phyloP scores from a whole-genome alignment of 495 filamentous ascomycete genomes.

The Stereocaulon alpinum region DNA sequence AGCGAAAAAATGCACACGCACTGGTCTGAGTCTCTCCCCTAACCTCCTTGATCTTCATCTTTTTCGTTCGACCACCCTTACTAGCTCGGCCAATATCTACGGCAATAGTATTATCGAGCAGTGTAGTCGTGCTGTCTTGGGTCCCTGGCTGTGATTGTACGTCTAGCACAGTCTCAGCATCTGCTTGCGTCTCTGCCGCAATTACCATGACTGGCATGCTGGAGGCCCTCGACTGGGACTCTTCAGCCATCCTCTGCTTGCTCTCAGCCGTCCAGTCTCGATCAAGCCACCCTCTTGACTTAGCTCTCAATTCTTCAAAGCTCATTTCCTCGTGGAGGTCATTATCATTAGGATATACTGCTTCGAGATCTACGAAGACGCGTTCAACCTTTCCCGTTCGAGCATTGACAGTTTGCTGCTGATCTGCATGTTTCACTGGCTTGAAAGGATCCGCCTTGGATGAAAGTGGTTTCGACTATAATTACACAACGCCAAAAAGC shows the following conservation, averaged over 20 bases:
- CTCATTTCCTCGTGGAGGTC: conserved; percentile 62
- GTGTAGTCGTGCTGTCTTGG: conserved; percentile 11
- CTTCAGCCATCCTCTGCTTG: conserved; percentile 3
- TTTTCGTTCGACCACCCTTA: conserved; percentile 39
- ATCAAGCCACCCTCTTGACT: conserved; percentile 64
- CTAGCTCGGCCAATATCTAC: conserved; percentile 31
- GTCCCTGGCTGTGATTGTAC: background rate
- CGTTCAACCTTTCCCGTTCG: conserved; percentile 69
- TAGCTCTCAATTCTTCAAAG: conserved; percentile 85
- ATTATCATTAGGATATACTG: conserved; percentile 67
- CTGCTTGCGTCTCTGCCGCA: background rate
- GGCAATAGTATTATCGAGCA: conserved; percentile 14
- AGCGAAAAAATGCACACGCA: conserved; percentile 32
- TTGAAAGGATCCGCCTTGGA: conserved; percentile 27
- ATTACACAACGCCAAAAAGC: conserved; percentile 49
- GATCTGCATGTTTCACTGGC: conserved; percentile 42
- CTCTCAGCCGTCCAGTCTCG: conserved; percentile 47
- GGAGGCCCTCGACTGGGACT: background rate
- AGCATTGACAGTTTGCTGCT: conserved; percentile 57
- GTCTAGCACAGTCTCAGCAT: background rate
- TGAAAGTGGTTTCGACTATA: conserved; percentile 46
- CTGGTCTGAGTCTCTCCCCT: conserved; percentile 74
- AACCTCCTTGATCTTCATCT: conserved; percentile 66
- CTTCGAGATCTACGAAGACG: conserved; percentile 74
- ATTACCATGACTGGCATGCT: background rate